Base-by-base conservation (phyloP, 148 eudicot genomes). In the Fallopia convolvulus region DNA sequence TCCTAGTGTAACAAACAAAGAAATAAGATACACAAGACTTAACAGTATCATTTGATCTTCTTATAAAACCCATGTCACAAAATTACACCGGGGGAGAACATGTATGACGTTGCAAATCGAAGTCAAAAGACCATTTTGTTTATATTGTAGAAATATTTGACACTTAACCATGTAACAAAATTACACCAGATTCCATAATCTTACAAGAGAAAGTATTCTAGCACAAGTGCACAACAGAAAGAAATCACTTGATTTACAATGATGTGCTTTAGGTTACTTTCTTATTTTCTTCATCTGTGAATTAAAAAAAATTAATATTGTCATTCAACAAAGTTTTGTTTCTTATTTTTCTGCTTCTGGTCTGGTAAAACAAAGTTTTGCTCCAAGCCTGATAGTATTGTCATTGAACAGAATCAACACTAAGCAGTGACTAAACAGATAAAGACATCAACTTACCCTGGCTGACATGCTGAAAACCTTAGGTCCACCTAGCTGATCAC, bases 381-480 rank as follows among this genome's bases (percentile, higher is more conserved):
- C 20, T 18, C 50, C 20, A 4, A 71, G 30, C 74, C 1, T 36
- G 18, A 2, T 50, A 13, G 8, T 50, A 44, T 66, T 6, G 33
- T 72, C 75, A 72, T 36, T n/a, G 23, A 17, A 33, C 74, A 39
- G 2, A 40, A 15, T 20, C 21, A 70, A n/a, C 23, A 30, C 30
- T 44, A 41, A 71, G 9, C 32, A 15, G 47, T 40, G 21, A 20
- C 14, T 18, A 44, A 50, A 13, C 26, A 40, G 21, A 17, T 15
- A 44, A 15, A 2, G 75, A n/a, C 8, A 48, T 55, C 47, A 10
- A 73, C 75, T 73, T 10, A 73, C 75, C 52, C 75, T 73, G 10
- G 75, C 75, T 73, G 75, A 73, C 20, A 26, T 5, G 2, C 72
- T 68, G 46, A 68, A 68, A 17, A 68, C 42, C 33, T 68, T 68